phyloP scores from a whole-genome alignment of 2,329 filamentous ascomycete species.

The Neofusicoccum cordaticola region DNA sequence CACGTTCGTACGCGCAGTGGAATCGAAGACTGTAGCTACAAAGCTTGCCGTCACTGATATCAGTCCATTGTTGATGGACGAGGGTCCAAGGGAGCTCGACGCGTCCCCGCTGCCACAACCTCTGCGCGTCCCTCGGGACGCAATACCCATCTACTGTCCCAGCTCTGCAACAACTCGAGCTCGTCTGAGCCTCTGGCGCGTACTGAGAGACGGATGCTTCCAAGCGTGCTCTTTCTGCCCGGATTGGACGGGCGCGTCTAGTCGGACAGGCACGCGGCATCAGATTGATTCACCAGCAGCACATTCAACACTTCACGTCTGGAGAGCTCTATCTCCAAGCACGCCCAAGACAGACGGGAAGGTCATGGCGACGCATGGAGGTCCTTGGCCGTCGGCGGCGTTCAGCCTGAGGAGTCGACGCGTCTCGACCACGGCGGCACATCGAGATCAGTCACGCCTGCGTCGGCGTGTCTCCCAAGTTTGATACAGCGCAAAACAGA shows the following conservation, averaged over 20 bases:
- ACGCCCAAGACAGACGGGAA: background rate
- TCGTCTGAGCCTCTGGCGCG: background rate
- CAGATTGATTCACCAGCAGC: background rate
- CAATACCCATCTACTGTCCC: background rate
- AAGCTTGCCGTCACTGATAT: background rate
- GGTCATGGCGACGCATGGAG: background rate
- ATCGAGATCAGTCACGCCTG: background rate
- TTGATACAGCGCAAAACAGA: slow-evolving; percentile 7
- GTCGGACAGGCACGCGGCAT: background rate
- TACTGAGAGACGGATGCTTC: background rate
- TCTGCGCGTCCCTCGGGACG: background rate
- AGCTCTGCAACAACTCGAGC: background rate
- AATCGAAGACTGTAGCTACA: background rate
- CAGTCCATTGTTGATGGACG: background rate
- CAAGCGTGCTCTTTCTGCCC: background rate
- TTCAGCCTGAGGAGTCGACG: background rate
- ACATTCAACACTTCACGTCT: background rate
- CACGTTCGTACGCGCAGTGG: background rate
- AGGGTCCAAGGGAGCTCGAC: background rate
- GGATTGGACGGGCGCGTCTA: background rate
- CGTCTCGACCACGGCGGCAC: background rate
- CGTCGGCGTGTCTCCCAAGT: background rate
- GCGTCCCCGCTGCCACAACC: background rate
- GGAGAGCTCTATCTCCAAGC: background rate
- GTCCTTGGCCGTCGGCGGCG: background rate